phyloP scores from a whole-genome alignment of 148 eudicot species.

The Chenopodium berlandieri region DNA sequence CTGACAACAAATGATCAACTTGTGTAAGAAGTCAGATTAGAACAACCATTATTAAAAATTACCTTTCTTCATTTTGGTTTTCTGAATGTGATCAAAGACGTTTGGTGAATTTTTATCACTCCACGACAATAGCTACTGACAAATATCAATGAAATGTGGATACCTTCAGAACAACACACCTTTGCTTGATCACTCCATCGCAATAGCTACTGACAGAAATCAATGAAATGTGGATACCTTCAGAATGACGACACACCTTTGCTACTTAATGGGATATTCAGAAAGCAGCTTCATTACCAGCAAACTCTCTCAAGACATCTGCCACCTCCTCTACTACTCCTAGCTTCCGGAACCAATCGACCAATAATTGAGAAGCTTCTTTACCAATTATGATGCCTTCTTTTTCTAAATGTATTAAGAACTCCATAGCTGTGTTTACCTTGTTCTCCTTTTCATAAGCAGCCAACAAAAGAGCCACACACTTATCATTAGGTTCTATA shows the following conservation, averaged over 20 bases:
- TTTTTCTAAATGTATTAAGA: constrained; percentile 61
- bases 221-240: neutral
- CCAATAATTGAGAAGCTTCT: constrained; percentile 68
- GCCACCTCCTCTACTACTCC: constrained; percentile 88
- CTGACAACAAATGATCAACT: neutral
- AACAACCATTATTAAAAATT: neutral
- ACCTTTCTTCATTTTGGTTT: neutral
- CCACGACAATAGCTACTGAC: neutral
- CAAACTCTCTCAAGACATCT: constrained; percentile 57
- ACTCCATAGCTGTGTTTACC: constrained; percentile 62
- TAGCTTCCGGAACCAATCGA: constrained; percentile 66
- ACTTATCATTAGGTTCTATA: constrained; percentile 70
- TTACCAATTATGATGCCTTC: constrained; percentile 60
- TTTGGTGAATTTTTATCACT: neutral
- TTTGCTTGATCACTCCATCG: neutral
- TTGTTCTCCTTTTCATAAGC: constrained; percentile 66
- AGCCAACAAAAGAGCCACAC: constrained; percentile 64
- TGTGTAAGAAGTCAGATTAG: neutral
- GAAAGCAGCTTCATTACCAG: constrained; percentile 23
- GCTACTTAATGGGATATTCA: neutral
- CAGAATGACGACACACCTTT: neutral
- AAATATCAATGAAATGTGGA: neutral
- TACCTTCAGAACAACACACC: neutral
- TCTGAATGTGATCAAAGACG: neutral
- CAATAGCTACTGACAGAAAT: neutral